A percentile compares a stretch with the other conserved stretches of the same genome.
These are phyloP conservation scores for Ascodesmis nigricans DNA, from an alignment of 495 filamentous ascomycete genomes.

Conservation along the genomic window DNA sequence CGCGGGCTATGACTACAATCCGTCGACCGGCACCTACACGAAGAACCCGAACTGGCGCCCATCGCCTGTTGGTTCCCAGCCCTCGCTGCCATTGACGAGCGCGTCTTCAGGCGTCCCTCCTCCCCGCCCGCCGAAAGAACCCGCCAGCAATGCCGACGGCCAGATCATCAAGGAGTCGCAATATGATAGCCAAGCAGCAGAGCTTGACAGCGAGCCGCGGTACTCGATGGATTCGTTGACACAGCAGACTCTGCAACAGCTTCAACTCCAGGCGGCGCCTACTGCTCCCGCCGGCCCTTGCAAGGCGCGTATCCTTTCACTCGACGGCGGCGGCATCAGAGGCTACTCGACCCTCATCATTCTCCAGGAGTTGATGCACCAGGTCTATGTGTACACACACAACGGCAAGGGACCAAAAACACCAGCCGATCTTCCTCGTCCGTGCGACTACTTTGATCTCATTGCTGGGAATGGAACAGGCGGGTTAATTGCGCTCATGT, in stretches of 20 bases:
- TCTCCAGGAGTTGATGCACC: conserved; percentile 58
- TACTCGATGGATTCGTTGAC: neutral
- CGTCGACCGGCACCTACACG: conserved; percentile 9
- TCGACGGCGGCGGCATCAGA: conserved; percentile 90
- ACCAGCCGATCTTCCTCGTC: conserved; percentile 77
- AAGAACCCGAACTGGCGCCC: conserved; percentile 2
- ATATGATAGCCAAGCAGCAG: conserved; percentile 1
- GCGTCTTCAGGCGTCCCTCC: neutral
- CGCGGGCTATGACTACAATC: conserved; percentile 8
- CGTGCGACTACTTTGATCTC: conserved; percentile 94
- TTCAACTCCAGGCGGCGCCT: conserved; percentile 27
- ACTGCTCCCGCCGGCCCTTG: too few relatives aligned
- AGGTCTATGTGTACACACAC: conserved; percentile 44
- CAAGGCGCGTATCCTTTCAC: conserved; percentile 74
- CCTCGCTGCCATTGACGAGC: conserved; percentile 1
- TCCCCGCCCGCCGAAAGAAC: conserved; percentile 11
- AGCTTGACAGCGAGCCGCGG: neutral
- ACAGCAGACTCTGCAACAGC: neutral
- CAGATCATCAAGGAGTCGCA: conserved; percentile 2
- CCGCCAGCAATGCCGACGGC: conserved; percentile 12
- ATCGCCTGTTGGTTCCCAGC: too few relatives aligned
- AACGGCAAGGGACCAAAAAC: conserved; percentile 32
- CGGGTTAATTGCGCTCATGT: conserved; percentile 88
- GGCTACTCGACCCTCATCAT: conserved; percentile 63
- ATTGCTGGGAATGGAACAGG: conserved; percentile 78